Evolutionary conservation across 352 stramenopile genomes (phyloP).

Genomic region (Phytophthora megakarya): DNA sequence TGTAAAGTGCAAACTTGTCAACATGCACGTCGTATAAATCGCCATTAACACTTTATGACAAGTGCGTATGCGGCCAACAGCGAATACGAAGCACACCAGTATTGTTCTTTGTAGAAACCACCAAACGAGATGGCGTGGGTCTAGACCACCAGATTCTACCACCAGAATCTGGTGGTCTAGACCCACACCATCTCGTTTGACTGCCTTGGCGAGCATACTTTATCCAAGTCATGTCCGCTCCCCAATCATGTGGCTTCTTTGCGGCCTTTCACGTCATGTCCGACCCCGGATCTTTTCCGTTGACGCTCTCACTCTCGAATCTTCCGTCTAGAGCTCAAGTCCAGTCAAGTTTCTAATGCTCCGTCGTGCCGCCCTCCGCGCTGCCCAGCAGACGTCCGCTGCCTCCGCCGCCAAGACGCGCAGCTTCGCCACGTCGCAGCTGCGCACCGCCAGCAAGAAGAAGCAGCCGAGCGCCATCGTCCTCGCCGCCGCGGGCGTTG

Average conservation of each 20-base stretch:
- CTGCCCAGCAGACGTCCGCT: slow-evolving; percentile 29
- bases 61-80: too few species aligned
- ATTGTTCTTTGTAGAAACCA: too few species aligned
- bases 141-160: too few species aligned
- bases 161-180: neutral
- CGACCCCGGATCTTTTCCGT: slow-evolving; percentile 22
- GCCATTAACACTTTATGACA: neutral
- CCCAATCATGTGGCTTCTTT: slow-evolving; percentile 22
- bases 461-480: slow-evolving; percentile 53
- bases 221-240: slow-evolving; percentile 13
- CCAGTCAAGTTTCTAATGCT: slow-evolving; percentile 51
- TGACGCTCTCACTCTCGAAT: slow-evolving; percentile 38
- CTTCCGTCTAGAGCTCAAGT: slow-evolving; percentile 27
- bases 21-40: too few species aligned
- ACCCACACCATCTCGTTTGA: slow-evolving; percentile 15
- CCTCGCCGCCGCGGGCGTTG: slow-evolving; percentile 59
- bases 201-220: slow-evolving; percentile 3
- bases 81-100: too few species aligned
- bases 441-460: slow-evolving; percentile 42
- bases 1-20: neutral
- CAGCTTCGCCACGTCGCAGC: slow-evolving; percentile 48
- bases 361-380: slow-evolving; percentile 44
- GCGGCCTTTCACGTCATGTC: slow-evolving; percentile 32
- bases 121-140: too few species aligned
- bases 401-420: slow-evolving; percentile 56